phyloP scores from a whole-genome alignment of 495 filamentous ascomycete species.

The Durotheca rogersii region DNA sequence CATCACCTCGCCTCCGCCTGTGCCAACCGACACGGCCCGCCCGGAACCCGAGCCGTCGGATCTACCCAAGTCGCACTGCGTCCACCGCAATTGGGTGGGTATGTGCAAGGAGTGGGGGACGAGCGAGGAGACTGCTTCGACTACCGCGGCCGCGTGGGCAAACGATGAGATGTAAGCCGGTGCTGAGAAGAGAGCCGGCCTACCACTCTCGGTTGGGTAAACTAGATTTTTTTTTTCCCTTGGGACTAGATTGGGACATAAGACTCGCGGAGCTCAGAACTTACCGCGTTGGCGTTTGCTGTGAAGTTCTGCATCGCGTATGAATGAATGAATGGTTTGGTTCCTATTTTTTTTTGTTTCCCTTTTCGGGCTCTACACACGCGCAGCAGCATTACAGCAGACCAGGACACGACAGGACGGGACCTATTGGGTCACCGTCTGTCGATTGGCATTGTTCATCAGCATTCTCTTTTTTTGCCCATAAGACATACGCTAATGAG shows the following conservation, averaged over 20 bases:
- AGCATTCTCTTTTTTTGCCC: conserved; percentile 1
- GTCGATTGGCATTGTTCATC: no score
- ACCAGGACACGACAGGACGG: no score
- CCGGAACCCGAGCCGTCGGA: conserved; percentile 22
- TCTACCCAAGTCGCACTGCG: conserved; percentile 35
- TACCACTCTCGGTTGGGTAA: conserved; percentile 5
- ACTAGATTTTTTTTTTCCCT: conserved; percentile 11
- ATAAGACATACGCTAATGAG: not conserved
- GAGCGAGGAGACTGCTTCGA: not conserved
- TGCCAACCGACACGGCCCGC: conserved; percentile 27
- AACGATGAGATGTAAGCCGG: conserved; percentile 33
- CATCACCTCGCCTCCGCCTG: conserved; percentile 41
- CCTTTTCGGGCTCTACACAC: no score
- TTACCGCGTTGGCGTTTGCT: conserved; percentile 10
- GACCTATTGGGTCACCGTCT: no score
- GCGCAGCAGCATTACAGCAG: conserved; percentile 5
- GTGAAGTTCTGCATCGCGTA: conserved; percentile 8
- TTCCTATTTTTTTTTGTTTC: no score
- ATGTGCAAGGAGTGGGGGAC: conserved; percentile 44
- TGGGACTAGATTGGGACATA: conserved; percentile 32
- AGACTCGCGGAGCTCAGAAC: conserved; percentile 6
- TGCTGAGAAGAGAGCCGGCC: not conserved
- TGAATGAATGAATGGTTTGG: no score
- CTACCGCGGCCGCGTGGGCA: conserved; percentile 12
- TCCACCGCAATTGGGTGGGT: conserved; percentile 44